Conservation (phyloP, 257 asterid genomes). For the Pogostemon cablin region DNA sequence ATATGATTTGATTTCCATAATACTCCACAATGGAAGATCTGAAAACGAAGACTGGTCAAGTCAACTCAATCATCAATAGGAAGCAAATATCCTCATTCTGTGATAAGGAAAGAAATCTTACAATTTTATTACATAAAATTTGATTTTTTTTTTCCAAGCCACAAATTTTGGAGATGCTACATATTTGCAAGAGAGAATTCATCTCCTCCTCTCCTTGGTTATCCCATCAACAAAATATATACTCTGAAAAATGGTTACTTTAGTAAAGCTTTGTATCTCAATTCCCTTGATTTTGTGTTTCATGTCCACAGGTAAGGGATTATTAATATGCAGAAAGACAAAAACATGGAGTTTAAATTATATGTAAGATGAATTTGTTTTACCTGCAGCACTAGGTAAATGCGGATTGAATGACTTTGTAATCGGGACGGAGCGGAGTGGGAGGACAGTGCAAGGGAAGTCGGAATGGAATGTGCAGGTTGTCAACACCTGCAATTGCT, state of each 20-base stretch:
- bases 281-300: conserved; percentile 13
- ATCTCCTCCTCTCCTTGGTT: background rate
- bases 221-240: background rate
- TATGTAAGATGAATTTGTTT: background rate
- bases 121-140: conserved; percentile 4
- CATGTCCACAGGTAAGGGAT: conserved; percentile 28
- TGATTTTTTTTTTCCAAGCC: background rate
- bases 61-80: background rate
- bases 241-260: background rate
- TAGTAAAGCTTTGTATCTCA: background rate
- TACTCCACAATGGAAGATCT: background rate
- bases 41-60: background rate
- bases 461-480: conserved; percentile 28
- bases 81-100: background rate
- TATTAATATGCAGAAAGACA: background rate
- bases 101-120: background rate
- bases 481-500: conserved; percentile 26
- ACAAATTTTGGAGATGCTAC: background rate
- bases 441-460: conserved; percentile 22
- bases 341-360: background rate
- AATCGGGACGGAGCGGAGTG: conserved; percentile 26
- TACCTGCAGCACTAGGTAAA: conserved; percentile 25
- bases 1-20: background rate
- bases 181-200: conserved; percentile 5
- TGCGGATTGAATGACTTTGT: conserved; percentile 29